Conservation (phyloP, 495 filamentous ascomycete species). For the Aspergillus sclerotioniger region DNA sequence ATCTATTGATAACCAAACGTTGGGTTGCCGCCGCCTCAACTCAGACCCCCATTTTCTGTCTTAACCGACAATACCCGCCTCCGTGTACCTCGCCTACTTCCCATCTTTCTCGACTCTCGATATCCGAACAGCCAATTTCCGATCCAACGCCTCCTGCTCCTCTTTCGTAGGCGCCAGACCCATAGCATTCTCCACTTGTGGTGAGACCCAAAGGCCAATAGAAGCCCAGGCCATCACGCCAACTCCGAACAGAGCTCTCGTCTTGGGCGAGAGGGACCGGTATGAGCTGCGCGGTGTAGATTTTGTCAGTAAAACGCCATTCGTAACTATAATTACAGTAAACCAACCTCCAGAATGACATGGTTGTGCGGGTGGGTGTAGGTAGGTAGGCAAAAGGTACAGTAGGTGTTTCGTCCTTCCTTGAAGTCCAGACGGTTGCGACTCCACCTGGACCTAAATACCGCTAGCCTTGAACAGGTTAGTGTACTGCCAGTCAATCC, state of each 20-base stretch:
- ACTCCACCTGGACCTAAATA: neutral
- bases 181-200: slow-evolving; percentile 60
- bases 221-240: slow-evolving; percentile 64
- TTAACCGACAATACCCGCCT: slow-evolving; percentile 11
- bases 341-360: slow-evolving; percentile 43
- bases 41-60: neutral
- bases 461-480: neutral
- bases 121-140: slow-evolving; percentile 48
- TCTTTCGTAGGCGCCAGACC: slow-evolving; percentile 61
- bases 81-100: slow-evolving; percentile 5
- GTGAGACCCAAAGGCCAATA: slow-evolving; percentile 57
- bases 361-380: slow-evolving; percentile 9
- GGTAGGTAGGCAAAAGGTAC: neutral
- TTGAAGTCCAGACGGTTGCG: neutral
- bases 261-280: slow-evolving; percentile 56
- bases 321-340: neutral
- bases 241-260: slow-evolving; percentile 61
- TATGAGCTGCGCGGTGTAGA: slow-evolving; percentile 50
- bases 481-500: neutral
- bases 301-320: neutral
- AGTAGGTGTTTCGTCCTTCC: neutral
- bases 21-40: neutral
- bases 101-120: slow-evolving; percentile 34
- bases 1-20: neutral
- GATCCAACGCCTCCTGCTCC: slow-evolving; percentile 56